Evolutionary conservation across 768 basidiomycete genomes (phyloP).

Genomic region (Termitomyces heimii): DNA sequence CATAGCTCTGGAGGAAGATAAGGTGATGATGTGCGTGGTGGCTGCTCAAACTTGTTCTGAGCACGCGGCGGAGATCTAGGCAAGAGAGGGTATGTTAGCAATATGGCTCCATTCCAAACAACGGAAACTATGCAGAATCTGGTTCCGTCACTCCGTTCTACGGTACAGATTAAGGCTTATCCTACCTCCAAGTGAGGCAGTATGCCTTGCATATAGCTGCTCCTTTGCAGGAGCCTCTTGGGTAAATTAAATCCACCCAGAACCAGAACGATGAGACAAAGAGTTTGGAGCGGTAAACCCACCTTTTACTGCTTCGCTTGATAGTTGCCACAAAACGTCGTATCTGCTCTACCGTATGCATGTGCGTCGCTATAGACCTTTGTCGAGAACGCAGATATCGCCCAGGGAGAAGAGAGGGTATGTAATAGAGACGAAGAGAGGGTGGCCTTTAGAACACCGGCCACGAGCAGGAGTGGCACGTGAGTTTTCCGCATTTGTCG

Average conservation of each 20-base stretch:
- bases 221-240: background rate
- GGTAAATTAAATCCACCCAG: too few relatives aligned
- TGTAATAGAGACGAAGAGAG: background rate
- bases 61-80: background rate
- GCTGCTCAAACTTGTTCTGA: background rate
- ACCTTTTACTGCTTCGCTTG: background rate
- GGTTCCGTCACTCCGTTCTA: background rate
- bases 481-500: background rate
- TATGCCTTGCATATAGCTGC: background rate
- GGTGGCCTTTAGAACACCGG: background rate
- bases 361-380: background rate
- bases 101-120: background rate
- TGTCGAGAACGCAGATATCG: background rate
- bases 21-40: slow-evolving; percentile 18
- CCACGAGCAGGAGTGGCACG: background rate
- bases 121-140: background rate
- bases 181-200: background rate
- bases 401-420: background rate
- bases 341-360: background rate
- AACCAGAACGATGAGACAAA: background rate
- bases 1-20: slow-evolving; percentile 59
- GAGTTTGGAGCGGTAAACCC: background rate
- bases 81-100: background rate
- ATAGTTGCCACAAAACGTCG: background rate
- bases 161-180: background rate